Percentiles rank a stretch among this genome's conserved stretches.
Conservation (phyloP, 495 filamentous ascomycete genomes). For the Poronia punctata region DNA sequence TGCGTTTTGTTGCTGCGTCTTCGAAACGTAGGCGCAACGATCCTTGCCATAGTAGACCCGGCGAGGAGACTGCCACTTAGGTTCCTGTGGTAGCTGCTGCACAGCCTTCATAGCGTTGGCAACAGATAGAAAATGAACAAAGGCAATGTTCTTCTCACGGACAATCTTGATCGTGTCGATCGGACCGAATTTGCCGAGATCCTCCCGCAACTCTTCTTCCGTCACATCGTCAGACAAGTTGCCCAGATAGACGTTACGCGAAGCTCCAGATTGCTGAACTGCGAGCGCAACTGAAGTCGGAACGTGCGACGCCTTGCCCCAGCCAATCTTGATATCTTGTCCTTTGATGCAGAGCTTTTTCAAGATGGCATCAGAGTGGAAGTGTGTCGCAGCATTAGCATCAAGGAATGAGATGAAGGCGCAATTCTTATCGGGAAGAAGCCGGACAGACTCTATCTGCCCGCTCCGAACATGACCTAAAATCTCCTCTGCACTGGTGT, state of each 20-base stretch:
- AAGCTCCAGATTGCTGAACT: slow-evolving; percentile 94
- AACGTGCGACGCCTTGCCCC: slow-evolving; percentile 97
- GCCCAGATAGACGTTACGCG: slow-evolving; percentile 96
- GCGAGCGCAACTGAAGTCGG: slow-evolving; percentile 93
- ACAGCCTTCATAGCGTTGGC: slow-evolving; percentile 99
- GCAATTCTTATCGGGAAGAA: slow-evolving; percentile 98
- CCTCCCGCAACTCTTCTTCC: slow-evolving; percentile 90
- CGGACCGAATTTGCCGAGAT: slow-evolving; percentile 91
- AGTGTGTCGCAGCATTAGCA: slow-evolving; percentile 92
- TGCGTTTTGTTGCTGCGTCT: slow-evolving; percentile 98
- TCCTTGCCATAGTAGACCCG: slow-evolving; percentile 99
- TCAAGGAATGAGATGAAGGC: slow-evolving; percentile 99
- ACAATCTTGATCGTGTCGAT: slow-evolving; percentile 98
- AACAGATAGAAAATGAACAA: slow-evolving; percentile 96
- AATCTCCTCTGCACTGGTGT: slow-evolving; percentile 98
- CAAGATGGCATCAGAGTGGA: slow-evolving; percentile 98
- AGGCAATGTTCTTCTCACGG: slow-evolving; percentile 95
- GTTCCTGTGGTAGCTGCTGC: slow-evolving; percentile 87
- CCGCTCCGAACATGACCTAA: slow-evolving; percentile 94
- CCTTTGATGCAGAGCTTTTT: slow-evolving; percentile 98
- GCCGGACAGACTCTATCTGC: slow-evolving; percentile 94
- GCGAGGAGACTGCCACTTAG: slow-evolving; percentile 91
- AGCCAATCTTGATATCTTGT: slow-evolving; percentile 98
- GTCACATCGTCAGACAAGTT: slow-evolving; percentile 84
- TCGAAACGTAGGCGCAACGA: slow-evolving; percentile 95